Percentiles rank a stretch among this genome's conserved stretches.
Conservation (phyloP, 352 stramenopile genomes). For the Globisporangium sylvaticum region DNA sequence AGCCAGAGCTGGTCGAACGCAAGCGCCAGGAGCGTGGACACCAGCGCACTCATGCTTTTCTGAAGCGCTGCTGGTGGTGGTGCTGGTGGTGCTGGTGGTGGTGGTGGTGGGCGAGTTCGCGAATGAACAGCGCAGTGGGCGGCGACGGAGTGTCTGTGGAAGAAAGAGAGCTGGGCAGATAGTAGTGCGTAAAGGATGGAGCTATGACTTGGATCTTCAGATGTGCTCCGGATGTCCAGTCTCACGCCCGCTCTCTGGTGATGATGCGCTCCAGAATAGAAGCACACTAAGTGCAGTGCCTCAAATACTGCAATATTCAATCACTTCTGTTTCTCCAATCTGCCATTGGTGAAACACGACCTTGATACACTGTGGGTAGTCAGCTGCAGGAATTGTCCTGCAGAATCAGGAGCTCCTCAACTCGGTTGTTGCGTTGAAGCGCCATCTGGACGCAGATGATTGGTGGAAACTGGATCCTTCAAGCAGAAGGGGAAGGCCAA, state of each 20-base stretch:
- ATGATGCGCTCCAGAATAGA: not conserved
- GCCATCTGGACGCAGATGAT: not conserved
- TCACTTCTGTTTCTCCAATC: no score
- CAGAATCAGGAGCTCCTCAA: not conserved
- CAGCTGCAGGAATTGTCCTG: not conserved
- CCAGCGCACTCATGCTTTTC: not conserved
- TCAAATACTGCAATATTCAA: no score
- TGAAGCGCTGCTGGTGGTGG: no score
- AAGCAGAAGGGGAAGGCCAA: not conserved
- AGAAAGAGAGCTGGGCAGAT: not conserved
- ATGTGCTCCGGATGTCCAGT: not conserved
- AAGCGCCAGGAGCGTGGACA: not conserved
- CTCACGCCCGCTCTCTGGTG: not conserved
- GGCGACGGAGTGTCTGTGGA: not conserved
- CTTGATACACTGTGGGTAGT: not conserved
- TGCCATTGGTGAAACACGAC: no score
- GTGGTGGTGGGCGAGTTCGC: not conserved
- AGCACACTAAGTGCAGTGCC: not conserved
- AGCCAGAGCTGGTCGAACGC: slow-evolving; percentile 3
- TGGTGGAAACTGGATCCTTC: not conserved
- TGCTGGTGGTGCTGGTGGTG: not conserved
- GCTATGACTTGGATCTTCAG: not conserved
- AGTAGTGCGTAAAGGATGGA: not conserved
- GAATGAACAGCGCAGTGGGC: not conserved
- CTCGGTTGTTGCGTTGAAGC: not conserved